Evolutionary conservation across 768 basidiomycete genomes (phyloP).

Genomic region (Amanita molliuscula): DNA sequence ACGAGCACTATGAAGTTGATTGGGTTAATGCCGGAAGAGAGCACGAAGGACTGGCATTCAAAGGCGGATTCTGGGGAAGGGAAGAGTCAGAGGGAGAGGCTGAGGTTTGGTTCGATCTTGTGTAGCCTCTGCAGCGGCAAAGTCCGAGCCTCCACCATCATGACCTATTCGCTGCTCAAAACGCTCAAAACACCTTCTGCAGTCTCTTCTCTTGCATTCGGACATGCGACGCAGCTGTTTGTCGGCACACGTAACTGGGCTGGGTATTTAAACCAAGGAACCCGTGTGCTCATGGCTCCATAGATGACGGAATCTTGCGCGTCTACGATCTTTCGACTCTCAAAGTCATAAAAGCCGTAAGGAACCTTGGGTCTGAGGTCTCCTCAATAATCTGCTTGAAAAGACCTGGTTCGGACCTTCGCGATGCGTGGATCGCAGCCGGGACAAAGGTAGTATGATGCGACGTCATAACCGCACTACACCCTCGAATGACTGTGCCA

Average conservation of each 20-base stretch:
- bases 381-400: conserved; percentile 48
- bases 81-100: no score
- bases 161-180: conserved; percentile 12
- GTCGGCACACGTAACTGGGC: conserved; percentile 48
- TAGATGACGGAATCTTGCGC: conserved; percentile 54
- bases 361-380: conserved; percentile 45
- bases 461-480: neutral
- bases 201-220: conserved; percentile 44
- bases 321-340: conserved; percentile 50
- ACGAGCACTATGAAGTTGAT: conserved; percentile 26
- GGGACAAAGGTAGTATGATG: conserved; percentile 51
- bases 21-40: conserved; percentile 22
- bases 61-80: conserved; percentile 30
- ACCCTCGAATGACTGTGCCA: conserved; percentile 5
- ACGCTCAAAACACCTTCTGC: conserved; percentile 34
- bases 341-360: conserved; percentile 55
- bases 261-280: conserved; percentile 2
- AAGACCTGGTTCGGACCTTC: conserved; percentile 26
- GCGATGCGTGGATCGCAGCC: conserved; percentile 57
- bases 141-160: neutral
- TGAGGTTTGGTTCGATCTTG: no score
- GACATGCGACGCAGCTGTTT: conserved; percentile 37
- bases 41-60: conserved; percentile 29
- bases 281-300: neutral
- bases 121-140: neutral